Base-by-base conservation (phyloP, 1,284 basidiomycete genomes). In the Pseudozyma thailandica region DNA sequence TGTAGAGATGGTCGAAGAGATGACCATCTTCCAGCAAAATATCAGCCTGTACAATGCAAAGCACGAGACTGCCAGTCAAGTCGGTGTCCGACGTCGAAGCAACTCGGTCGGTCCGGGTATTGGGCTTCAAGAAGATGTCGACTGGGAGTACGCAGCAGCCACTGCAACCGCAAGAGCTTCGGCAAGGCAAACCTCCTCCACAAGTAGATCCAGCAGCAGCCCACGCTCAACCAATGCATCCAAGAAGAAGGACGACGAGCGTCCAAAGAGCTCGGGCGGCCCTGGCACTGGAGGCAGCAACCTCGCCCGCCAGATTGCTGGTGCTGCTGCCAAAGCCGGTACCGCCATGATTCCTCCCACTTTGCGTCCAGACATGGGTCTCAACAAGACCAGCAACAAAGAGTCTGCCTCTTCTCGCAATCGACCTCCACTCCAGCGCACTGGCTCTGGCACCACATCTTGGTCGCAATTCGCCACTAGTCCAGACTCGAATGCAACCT, bases 91-190 rank as follows among this genome's bases (percentile, higher is more conserved):
- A 2, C 59, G 33, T 9, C 18, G 92, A 7, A 88, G 90, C 4
- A 86, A 88, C 4, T 96, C 94, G 0, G 86, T 95, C 37, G 93
- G 92, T 0, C 93, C 92, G 0, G 91, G 91, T 0, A 81, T 88
- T 3, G 73, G 81, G 4, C 77, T 80, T 1, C 65, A 80, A 21
- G 83, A 86, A 33, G 84, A 86, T 44, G 82, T 84, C 39, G 84
- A 86, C 48, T 77, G 75, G 53, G 84, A 85, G n/a, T 84, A 59
- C 16, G 70, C 70, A 26, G 64, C 64, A 38, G 63, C 57, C 15
- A 26, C 33, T 5, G 58, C 54, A 27, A 37, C 15, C 25, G 38
- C 43, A 4, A 35, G 43, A 6, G 30, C 35, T 3, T 18, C 53
- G 16, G 21, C 53, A 9, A 45, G 44, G 16, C 20, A 21, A 41